Evolutionary conservation across 148 eudicot species (phyloP).

Genomic region (Talinum fruticosum): DNA sequence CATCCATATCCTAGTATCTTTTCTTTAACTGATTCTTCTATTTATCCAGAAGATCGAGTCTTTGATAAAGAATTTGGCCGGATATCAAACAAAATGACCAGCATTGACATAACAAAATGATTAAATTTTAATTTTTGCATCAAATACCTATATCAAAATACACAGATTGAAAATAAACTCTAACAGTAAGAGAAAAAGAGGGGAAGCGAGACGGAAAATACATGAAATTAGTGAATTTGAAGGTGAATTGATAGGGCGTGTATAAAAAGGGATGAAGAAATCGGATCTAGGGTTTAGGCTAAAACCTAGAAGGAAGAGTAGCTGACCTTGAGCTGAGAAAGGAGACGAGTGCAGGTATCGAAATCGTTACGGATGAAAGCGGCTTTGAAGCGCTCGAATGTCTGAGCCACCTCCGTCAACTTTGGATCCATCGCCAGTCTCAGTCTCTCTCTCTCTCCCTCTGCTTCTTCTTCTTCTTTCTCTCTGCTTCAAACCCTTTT

Average conservation of each 20-base stretch:
- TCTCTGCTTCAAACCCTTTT: background rate
- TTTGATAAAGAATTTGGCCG: background rate
- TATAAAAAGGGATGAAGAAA: background rate
- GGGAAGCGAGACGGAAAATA: background rate
- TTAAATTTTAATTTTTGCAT: background rate
- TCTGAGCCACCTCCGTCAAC: slow-evolving; percentile 53
- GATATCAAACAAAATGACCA: background rate
- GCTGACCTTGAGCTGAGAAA: slow-evolving; percentile 90
- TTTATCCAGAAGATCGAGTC: background rate
- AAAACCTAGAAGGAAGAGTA: background rate
- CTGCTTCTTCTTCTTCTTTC: background rate
- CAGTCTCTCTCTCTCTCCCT: background rate
- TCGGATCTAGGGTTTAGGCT: slow-evolving; percentile 25
- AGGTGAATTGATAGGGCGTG: no score
- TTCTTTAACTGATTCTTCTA: background rate
- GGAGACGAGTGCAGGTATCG: slow-evolving; percentile 46
- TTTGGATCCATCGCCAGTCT: slow-evolving; percentile 68
- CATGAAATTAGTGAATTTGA: background rate
- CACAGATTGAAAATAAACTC: background rate
- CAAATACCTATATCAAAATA: background rate
- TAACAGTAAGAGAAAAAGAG: background rate
- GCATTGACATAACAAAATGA: background rate
- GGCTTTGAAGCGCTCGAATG: slow-evolving; percentile 83
- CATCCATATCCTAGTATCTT: background rate
- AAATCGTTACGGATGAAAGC: slow-evolving; percentile 63